Conservation (phyloP, 306 rosid genomes). For the Carpinus viminea region DNA sequence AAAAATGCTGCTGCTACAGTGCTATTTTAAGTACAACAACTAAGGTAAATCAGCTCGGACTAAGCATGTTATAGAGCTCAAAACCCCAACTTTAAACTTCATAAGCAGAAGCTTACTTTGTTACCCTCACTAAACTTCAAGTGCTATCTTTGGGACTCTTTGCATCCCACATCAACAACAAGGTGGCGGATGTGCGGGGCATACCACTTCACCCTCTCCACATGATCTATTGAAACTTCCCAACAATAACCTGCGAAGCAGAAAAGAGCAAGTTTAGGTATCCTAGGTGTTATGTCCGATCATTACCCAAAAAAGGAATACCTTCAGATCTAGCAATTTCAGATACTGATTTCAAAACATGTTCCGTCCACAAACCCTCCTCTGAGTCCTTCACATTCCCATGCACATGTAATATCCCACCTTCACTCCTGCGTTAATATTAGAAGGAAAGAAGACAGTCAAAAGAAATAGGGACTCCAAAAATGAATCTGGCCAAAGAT, state of each 20-base stretch:
- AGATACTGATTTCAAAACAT: constrained; percentile 52
- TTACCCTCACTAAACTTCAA: constrained; percentile 7
- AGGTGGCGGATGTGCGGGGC: constrained; percentile 93
- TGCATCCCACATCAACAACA: constrained; percentile 82
- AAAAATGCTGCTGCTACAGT: not conserved
- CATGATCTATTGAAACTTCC: constrained; percentile 71
- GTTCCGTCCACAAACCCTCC: constrained; percentile 63
- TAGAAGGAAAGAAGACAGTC: constrained; percentile 6
- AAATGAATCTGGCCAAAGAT: not conserved
- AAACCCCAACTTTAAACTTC: not conserved
- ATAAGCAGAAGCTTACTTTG: constrained; percentile 14
- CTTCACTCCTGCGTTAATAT: constrained; percentile 62
- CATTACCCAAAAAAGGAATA: constrained; percentile 26
- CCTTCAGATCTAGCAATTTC: constrained; percentile 83
- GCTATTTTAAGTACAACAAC: not conserved
- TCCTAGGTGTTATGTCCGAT: constrained; percentile 8
- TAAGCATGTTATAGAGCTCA: constrained; percentile 8
- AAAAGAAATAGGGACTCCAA: not conserved
- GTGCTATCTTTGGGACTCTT: constrained; percentile 33
- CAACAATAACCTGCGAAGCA: constrained; percentile 64
- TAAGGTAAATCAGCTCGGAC: constrained; percentile 13
- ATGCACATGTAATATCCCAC: constrained; percentile 82
- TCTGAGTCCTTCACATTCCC: constrained; percentile 79
- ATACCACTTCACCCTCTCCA: constrained; percentile 94
- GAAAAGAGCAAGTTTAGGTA: not conserved